These are phyloP conservation scores for Trametes hirsuta DNA, from an alignment of 1,284 basidiomycete genomes.

Conservation along the genomic window DNA sequence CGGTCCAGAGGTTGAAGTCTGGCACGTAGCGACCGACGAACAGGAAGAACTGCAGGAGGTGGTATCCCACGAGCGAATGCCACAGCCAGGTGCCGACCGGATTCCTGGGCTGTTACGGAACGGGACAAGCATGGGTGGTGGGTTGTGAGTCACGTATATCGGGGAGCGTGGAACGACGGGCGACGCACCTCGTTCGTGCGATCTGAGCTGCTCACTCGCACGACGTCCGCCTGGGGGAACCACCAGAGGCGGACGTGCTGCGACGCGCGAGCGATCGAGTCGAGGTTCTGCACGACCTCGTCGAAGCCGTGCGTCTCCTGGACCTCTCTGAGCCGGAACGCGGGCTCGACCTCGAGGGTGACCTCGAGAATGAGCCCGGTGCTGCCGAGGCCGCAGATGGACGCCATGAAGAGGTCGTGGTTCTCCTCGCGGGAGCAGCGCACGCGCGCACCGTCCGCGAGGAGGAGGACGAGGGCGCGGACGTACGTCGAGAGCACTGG, in stretches of 20 bases:
- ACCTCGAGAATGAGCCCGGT: slow-evolving; percentile 90
- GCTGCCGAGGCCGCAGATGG: slow-evolving; percentile 92
- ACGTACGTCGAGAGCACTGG: slow-evolving; percentile 87
- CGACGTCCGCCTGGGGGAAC: slow-evolving; percentile 82
- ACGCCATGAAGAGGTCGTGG: slow-evolving; percentile 85
- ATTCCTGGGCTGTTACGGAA: slow-evolving; percentile 45
- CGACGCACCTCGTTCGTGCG: slow-evolving; percentile 75
- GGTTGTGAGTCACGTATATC: not conserved
- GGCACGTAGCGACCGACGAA: slow-evolving; percentile 67
- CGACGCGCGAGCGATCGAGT: slow-evolving; percentile 62
- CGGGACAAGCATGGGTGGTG: slow-evolving; percentile 2
- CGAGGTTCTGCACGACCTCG: slow-evolving; percentile 58
- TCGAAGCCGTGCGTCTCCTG: slow-evolving; percentile 72
- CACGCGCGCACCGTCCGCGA: slow-evolving; percentile 72
- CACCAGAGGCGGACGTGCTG: slow-evolving; percentile 96
- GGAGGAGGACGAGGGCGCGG: slow-evolving; percentile 72
- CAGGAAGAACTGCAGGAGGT: slow-evolving; percentile 80
- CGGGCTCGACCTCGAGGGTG: slow-evolving; percentile 79
- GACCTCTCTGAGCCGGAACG: slow-evolving; percentile 83
- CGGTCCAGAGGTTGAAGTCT: slow-evolving; percentile 57
- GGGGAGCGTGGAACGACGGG: not conserved
- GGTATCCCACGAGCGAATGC: slow-evolving; percentile 70
- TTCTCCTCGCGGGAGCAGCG: slow-evolving; percentile 69
- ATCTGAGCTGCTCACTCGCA: slow-evolving; percentile 78
- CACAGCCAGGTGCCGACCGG: slow-evolving; percentile 67